A percentile compares a stretch with the other conserved stretches of the same genome.
phyloP scores from a whole-genome alignment of 2,329 filamentous ascomycete species.

The Xylariomycetidae sp. region DNA sequence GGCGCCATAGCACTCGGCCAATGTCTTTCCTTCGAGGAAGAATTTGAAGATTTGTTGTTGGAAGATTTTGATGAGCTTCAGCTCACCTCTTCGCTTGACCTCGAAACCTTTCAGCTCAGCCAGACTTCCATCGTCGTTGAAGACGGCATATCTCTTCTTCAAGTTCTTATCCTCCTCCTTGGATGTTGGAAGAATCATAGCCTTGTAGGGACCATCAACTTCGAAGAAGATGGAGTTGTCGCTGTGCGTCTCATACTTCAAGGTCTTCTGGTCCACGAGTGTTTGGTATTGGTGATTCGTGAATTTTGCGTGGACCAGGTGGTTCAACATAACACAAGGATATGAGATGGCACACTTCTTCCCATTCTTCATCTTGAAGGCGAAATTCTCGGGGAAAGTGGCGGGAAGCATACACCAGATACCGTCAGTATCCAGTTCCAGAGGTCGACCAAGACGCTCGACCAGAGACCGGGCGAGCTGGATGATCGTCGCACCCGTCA shows the following conservation, averaged over 20 bases:
- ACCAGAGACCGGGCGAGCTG: slow-evolving; percentile 92
- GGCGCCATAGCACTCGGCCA: slow-evolving; percentile 82
- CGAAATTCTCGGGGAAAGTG: slow-evolving; percentile 93
- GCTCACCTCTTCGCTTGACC: slow-evolving; percentile 91
- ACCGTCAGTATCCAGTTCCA: slow-evolving; percentile 96
- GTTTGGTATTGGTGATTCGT: slow-evolving; percentile 98
- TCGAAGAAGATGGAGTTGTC: slow-evolving; percentile 99
- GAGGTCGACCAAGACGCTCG: slow-evolving; percentile 83
- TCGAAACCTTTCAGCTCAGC: slow-evolving; percentile 97
- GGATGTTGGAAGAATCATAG: slow-evolving; percentile 94
- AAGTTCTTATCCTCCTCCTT: slow-evolving; percentile 99
- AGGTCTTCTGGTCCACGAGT: slow-evolving; percentile 69
- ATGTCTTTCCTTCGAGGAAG: slow-evolving; percentile 84
- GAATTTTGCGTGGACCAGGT: slow-evolving; percentile 88
- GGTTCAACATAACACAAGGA: slow-evolving; percentile 98
- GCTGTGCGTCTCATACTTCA: slow-evolving; percentile 94
- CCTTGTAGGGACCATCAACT: slow-evolving; percentile 94
- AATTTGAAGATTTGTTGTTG: slow-evolving; percentile 99
- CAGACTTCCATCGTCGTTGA: slow-evolving; percentile 94
- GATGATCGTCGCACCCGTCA: slow-evolving; percentile 95
- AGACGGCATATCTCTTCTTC: slow-evolving; percentile 98
- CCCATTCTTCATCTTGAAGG: slow-evolving; percentile 89
- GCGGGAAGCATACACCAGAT: slow-evolving; percentile 99
- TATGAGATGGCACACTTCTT: slow-evolving; percentile 98
- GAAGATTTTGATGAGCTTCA: slow-evolving; percentile 99